These are phyloP conservation scores for Candida arabinofermentans DNA, from an alignment of 805 yeast species.

Conservation along the genomic window DNA sequence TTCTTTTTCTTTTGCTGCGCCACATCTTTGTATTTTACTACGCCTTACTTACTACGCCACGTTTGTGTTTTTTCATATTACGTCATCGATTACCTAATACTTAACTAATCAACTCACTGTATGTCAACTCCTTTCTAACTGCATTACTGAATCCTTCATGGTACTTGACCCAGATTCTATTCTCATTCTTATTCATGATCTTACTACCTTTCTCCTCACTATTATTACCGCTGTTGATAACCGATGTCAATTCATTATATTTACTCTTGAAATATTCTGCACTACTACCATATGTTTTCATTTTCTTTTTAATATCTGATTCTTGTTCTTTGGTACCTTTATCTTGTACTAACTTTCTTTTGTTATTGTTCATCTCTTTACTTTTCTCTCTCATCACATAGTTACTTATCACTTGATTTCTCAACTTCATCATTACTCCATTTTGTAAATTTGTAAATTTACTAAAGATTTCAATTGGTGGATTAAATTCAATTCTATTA, in stretches of 20 bases:
- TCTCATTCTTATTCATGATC: constrained; percentile 26
- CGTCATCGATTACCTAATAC: too few relatives aligned
- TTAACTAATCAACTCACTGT: constrained; percentile 57
- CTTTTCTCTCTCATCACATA: background rate
- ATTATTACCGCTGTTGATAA: constrained; percentile 5
- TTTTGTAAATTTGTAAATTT: too few relatives aligned
- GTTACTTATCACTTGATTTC: background rate
- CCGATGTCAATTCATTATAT: constrained; percentile 26
- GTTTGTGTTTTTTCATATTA: too few relatives aligned
- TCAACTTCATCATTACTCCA: background rate
- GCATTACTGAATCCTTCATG: constrained; percentile 93
- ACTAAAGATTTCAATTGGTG: too few relatives aligned
- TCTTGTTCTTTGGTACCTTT: constrained; percentile 4
- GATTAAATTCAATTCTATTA: too few relatives aligned
- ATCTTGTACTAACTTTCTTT: constrained; percentile 8
- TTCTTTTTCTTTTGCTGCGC: too few relatives aligned
- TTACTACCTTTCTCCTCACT: constrained; percentile 5
- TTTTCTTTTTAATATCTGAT: constrained; percentile 6
- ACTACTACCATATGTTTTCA: constrained; percentile 16
- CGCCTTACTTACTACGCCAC: too few relatives aligned
- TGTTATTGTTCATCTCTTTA: background rate
- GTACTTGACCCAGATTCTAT: constrained; percentile 78
- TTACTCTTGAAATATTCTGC: constrained; percentile 42
- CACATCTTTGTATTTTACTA: too few relatives aligned
- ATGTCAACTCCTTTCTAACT: constrained; percentile 75